Percentiles rank a stretch among this genome's conserved stretches.
Conservation (phyloP, 192 early-diverging fungal species). For the Spinellus fusiger region DNA sequence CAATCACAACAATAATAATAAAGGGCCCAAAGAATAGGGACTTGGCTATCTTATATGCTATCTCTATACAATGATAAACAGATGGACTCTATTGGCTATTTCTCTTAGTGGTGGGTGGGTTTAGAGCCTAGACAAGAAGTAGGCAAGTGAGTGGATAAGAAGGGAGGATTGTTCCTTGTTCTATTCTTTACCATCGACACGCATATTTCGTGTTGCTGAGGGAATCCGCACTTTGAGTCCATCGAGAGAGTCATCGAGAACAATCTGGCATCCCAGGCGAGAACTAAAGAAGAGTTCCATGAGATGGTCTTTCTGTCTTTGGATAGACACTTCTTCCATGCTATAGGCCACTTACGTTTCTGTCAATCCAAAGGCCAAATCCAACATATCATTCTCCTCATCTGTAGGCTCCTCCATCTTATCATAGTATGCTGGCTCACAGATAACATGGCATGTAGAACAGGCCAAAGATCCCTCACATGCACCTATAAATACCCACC, state of each 20-base stretch:
- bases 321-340: not conserved
- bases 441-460: conserved; percentile 92
- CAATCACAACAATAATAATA: no score
- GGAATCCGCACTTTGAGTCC: conserved; percentile 86
- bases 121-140: not conserved
- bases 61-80: no score
- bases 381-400: conserved; percentile 98
- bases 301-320: not conserved
- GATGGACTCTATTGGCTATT: not conserved
- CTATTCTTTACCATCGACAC: conserved; percentile 54
- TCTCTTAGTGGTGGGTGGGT: not conserved
- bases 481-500: conserved; percentile 52
- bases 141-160: no score
- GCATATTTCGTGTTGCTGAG: conserved; percentile 87
- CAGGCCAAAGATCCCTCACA: conserved; percentile 95
- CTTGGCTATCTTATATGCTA: no score
- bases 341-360: conserved; percentile 68
- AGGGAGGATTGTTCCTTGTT: no score
- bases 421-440: conserved; percentile 75
- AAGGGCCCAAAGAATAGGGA: no score
- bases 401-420: conserved; percentile 89
- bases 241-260: conserved; percentile 79
- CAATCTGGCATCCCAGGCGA: conserved; percentile 89
- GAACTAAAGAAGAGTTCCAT: conserved; percentile 48
- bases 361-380: conserved; percentile 92